These are phyloP conservation scores for Isoetes taiwanensis DNA, from an alignment of 75 land plant genomes.

Conservation along the genomic window DNA sequence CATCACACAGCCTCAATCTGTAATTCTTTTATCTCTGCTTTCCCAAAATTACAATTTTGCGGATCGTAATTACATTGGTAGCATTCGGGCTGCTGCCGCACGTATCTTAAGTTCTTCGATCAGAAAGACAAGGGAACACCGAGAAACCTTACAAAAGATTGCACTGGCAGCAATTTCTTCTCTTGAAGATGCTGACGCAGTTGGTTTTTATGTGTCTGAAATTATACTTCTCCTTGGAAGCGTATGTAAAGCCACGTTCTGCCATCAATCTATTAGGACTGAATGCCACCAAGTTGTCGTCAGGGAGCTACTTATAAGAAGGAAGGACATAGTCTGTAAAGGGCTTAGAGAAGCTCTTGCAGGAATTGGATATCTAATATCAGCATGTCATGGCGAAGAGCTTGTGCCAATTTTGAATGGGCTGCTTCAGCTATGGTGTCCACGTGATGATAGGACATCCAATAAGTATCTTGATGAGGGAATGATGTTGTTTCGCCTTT, in stretches of 20 bases:
- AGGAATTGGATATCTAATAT: conserved; percentile 67
- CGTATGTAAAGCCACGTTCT: conserved; percentile 18
- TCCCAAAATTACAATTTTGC: too few relatives aligned
- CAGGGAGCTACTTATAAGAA: conserved; percentile 18
- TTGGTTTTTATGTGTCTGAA: conserved; percentile 11
- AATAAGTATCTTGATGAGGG: too few relatives aligned
- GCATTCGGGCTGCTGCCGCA: too few relatives aligned
- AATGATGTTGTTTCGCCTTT: too few relatives aligned
- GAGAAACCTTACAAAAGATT: too few relatives aligned
- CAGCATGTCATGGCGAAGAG: conserved; percentile 12
- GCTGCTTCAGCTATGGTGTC: conserved; percentile 46
- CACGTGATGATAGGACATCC: too few relatives aligned
- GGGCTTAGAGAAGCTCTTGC: conserved; percentile 34
- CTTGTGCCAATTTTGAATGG: conserved; percentile 25
- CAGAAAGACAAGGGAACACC: too few relatives aligned
- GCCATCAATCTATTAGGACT: conserved; percentile 12
- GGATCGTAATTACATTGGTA: too few relatives aligned
- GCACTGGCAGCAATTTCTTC: too few relatives aligned
- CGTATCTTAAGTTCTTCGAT: too few relatives aligned
- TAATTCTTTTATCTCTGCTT: too few relatives aligned
- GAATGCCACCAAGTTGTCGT: conserved; percentile 33
- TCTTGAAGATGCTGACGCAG: conserved; percentile 5
- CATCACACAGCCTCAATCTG: too few relatives aligned
- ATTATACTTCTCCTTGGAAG: conserved; percentile 52
- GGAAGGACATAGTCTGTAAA: conserved; percentile 2